Percentiles rank a stretch among this genome's conserved stretches.
phyloP scores from a whole-genome alignment of 1,284 basidiomycete species.

The Grifola frondosa region DNA sequence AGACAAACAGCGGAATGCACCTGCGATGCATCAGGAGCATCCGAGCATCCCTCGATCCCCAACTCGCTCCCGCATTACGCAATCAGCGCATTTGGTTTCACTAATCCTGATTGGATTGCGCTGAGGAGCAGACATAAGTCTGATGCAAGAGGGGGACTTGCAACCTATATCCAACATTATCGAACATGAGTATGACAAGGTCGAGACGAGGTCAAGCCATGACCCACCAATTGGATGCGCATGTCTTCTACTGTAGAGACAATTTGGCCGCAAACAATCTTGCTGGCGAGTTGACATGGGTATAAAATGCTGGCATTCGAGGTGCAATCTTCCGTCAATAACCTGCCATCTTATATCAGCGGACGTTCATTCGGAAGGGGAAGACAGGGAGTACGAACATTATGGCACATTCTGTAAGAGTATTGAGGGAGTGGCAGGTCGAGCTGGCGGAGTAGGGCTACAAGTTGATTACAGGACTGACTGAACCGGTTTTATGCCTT shows the following conservation, averaged over 20 bases:
- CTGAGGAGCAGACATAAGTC: conserved; percentile 68
- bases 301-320: conserved; percentile 71
- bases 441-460: conserved; percentile 20
- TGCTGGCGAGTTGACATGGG: conserved; percentile 68
- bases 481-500: conserved; percentile 15
- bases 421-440: conserved; percentile 14
- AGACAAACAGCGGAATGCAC: conserved; percentile 10
- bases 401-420: conserved; percentile 65
- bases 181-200: no score
- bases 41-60: conserved; percentile 28
- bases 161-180: conserved; percentile 46
- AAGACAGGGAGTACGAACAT: conserved; percentile 47
- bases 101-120: conserved; percentile 75
- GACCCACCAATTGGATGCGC: conserved; percentile 53
- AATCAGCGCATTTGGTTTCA: conserved; percentile 57
- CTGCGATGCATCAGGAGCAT: conserved; percentile 12
- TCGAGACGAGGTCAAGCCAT: no score
- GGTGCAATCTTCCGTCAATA: conserved; percentile 75
- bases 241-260: conserved; percentile 72
- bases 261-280: conserved; percentile 64
- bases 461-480: conserved; percentile 13
- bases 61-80: conserved; percentile 43
- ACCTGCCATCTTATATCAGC: conserved; percentile 43
- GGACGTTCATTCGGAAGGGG: no score
- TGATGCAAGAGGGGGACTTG: conserved; percentile 54